Base-by-base conservation (phyloP, 2,329 filamentous ascomycete species). In the Trichoderma endophyticum region DNA sequence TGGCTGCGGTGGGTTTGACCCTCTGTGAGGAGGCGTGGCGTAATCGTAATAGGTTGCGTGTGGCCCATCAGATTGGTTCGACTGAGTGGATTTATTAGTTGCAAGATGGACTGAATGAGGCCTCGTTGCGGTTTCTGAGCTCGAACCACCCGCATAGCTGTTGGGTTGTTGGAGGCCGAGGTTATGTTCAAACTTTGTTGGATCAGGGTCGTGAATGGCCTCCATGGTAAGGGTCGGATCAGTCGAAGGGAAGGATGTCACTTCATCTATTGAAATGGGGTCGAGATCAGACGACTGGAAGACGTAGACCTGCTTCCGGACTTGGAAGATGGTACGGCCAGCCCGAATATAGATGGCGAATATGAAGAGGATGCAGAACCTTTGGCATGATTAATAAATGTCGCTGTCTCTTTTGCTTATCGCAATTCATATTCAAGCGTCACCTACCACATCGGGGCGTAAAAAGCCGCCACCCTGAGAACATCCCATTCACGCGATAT, bases 381-480 rank as follows among this genome's bases (percentile, higher is more conserved):
- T 75, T 74, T 7, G 14, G 24, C 18, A 18, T 21, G 21, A 1
- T 69, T 24, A 69, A 36, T 14, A 69, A 43, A 28, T n/a, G 34
- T 3, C 3, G 3, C 4, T 48, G 15, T n/a, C 21, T 14, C 30
- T 18, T 43, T 21, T 26, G 18, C 7, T 32, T 57, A 18, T 18
- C 14, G 32, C 6, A 57, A 24, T 51, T 0, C 14, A 51, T 30
- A 15, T 6, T 39, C 32, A 39, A 11, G 62, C 12, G 21, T 30
- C 12, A 26, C 76, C 56, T 73, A 78, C 77, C 90, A 92, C 66
- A 91, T 85, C 2, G 89, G 89, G 0, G 82, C 89, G 76, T 94
- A 95, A 78, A 94, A 94, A 48, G 89, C 86, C 9, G 87, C 87
- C 65, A 95, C 88, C 56, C 92, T 89, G 78, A 92, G 87, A 72